phyloP scores from a whole-genome alignment of 1,284 basidiomycete species.

The Bondarzewia mesenterica region DNA sequence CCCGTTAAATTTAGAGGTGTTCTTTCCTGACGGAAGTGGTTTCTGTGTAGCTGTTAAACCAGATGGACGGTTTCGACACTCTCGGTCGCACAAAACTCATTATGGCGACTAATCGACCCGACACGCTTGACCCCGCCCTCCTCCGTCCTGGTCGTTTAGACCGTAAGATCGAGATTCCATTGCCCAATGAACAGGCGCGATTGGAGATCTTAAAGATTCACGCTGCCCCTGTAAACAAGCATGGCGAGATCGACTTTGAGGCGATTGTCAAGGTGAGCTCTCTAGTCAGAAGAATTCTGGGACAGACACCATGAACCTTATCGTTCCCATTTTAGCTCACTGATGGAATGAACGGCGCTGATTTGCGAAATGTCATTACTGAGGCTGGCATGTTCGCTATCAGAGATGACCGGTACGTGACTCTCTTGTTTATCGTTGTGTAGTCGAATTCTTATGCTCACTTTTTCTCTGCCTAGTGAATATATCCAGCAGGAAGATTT shows the following conservation, averaged over 20 bases:
- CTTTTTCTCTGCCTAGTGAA: constrained; percentile 45
- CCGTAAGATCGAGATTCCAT: constrained; percentile 96
- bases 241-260: constrained; percentile 92
- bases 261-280: constrained; percentile 84
- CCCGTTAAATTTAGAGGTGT: background rate
- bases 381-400: constrained; percentile 99
- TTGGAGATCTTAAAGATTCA: constrained; percentile 99
- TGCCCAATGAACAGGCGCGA: constrained; percentile 95
- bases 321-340: constrained; percentile 46
- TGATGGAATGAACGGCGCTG: constrained; percentile 92
- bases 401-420: constrained; percentile 76
- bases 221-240: constrained; percentile 90
- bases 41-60: constrained; percentile 75
- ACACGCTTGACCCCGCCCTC: constrained; percentile 95
- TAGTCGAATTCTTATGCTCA: constrained; percentile 4
- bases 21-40: background rate
- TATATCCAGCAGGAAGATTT: constrained; percentile 92
- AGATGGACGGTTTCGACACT: constrained; percentile 99
- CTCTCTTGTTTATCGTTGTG: background rate
- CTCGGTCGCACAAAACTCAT: constrained; percentile 95
- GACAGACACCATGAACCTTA: background rate
- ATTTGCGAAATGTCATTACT: constrained; percentile 93
- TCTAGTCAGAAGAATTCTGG: background rate
- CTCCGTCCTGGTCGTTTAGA: constrained; percentile 94
- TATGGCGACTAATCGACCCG: constrained; percentile 96